Base-by-base conservation (phyloP, 179 eudicot species). In the Carnegiea gigantea region DNA sequence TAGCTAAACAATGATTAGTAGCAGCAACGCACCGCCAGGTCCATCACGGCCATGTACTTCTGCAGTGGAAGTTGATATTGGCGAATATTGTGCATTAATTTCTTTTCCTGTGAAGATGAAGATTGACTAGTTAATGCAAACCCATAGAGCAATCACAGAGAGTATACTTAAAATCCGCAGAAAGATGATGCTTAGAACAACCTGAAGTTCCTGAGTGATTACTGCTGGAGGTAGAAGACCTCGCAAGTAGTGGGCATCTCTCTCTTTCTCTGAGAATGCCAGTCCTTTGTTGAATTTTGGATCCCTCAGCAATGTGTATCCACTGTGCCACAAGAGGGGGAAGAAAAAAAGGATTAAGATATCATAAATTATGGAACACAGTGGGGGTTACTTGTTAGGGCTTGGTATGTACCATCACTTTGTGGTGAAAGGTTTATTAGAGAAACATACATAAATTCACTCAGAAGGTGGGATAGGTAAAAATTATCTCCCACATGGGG, bases 21-120 rank as follows among this genome's bases (percentile, higher is more conserved):
- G 17, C 54, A 60, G 14, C 30, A 33, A 12, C 67, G 68, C 84
- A 95, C 98, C 98, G 92, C 86, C 36, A 95, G 95, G 83, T 93
- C 98, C 97, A 93, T 92, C 90, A 93, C 59, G 60, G 98, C 92
- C 89, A 88, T 83, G 83, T 95, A 95, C 81, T 87, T 92, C 86
- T 95, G 98, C 84, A 95, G 80, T 6, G 98, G 98, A 84, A 93
- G 85, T 78, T 93, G 89, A 90, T 95, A 95, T 75, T 90, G 91
- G 57, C 97, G 92, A 82, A 95, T 84, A 77, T 81, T 91, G 0
- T 87, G 87, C 89, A 95, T 86, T 70, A 93, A 24, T 81, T 90
- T 95, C 84, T 91, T 93, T 91, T 91, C 98, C 98, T 95, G 91
- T 67, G 59, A 74, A 48, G 36, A 6, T 44, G 12, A 51, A 11